A percentile compares a stretch with the other conserved stretches of the same genome.
Conservation (phyloP, 2,329 filamentous ascomycete species). For the Exophiala viscosa region DNA sequence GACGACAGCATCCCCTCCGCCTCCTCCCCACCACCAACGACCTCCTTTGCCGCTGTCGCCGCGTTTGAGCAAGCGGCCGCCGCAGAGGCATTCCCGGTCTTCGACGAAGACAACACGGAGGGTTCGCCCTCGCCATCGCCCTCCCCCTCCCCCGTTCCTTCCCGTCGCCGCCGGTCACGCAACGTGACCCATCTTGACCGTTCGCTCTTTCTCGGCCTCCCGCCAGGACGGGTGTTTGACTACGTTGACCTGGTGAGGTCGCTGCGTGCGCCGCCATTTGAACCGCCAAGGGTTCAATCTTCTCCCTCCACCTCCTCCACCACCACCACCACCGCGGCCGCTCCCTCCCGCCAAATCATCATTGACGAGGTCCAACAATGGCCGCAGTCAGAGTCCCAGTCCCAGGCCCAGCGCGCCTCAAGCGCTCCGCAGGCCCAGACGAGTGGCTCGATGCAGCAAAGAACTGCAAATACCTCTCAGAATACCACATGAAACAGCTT, state of each 20-base stretch:
- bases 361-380: conserved; percentile 8
- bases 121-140: conserved; percentile 7
- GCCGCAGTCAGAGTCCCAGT: conserved; percentile 60
- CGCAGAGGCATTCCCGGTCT: conserved; percentile 19
- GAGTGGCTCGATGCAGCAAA: conserved; percentile 97
- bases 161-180: conserved; percentile 16
- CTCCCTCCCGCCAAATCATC: conserved; percentile 10
- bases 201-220: conserved; percentile 11
- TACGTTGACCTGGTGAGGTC: conserved; percentile 21
- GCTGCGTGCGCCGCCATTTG: conserved; percentile 15
- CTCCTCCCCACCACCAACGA: conserved; percentile 1
- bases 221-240: conserved; percentile 15
- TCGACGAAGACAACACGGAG: conserved; percentile 16
- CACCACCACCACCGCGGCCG: not conserved
- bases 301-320: not conserved
- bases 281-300: conserved; percentile 14
- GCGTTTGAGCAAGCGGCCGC: conserved; percentile 9
- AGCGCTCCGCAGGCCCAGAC: conserved; percentile 78
- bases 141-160: conserved; percentile 4
- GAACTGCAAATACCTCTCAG: conserved; percentile 93
- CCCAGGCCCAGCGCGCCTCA: conserved; percentile 83
- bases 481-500: conserved; percentile 95
- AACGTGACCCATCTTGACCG: conserved; percentile 22
- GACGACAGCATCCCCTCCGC: conserved; percentile 2
- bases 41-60: conserved; percentile 6